Evolutionary conservation across 2,329 filamentous ascomycete species (phyloP), one percentile per base, ranked within the genome.

Genomic region (Verticillium albo-atrum): DNA sequence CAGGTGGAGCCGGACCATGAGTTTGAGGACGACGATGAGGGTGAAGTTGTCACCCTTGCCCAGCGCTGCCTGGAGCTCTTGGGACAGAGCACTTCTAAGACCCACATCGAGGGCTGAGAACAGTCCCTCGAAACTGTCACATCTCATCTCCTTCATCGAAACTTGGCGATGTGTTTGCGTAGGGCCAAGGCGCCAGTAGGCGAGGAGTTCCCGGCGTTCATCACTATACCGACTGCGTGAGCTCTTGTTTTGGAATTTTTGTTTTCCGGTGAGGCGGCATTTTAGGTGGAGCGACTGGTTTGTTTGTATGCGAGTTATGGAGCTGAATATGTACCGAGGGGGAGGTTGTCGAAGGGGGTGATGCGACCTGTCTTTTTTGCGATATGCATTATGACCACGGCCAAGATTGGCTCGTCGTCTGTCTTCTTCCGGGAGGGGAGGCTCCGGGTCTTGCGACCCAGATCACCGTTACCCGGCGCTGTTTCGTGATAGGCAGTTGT

Each of bases 31-130:
- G 92, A 96, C 61, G 93, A 95, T 53, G 93, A 97, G 73, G 91
- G 89, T 60, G 94, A 98, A 73, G 93, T 97, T 52, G 91, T 97
- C 64, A 92, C 88, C 66, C 84, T 99, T 66, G 94, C 95, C 26
- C 90, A 94, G 69, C 86, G 92, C 67, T 98, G 92, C 72, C 82
- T 97, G 47, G 94, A 97, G 74, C 82, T 97, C 3, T 78, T 97
- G 34, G 91, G 90, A 56, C 89, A 91, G 72, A 84, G 82, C 68
- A 87, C 82, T 68, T 87, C 89, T 32, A 94, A 94, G 75, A 84
- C 88, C 54, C 88, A 96, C 65, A 91, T 95, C 64, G 92, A 96
- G 74, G 90, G 90, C 47, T 95, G 65, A 79, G 70, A 32, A 47
- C 23, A 15, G 28, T 23, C 50, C 7, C n/a, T 23, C 20, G 42